A percentile compares a stretch with the other conserved stretches of the same genome.
Evolutionary conservation across 257 asterid species (phyloP).

Genomic region (Salvia hispanica): DNA sequence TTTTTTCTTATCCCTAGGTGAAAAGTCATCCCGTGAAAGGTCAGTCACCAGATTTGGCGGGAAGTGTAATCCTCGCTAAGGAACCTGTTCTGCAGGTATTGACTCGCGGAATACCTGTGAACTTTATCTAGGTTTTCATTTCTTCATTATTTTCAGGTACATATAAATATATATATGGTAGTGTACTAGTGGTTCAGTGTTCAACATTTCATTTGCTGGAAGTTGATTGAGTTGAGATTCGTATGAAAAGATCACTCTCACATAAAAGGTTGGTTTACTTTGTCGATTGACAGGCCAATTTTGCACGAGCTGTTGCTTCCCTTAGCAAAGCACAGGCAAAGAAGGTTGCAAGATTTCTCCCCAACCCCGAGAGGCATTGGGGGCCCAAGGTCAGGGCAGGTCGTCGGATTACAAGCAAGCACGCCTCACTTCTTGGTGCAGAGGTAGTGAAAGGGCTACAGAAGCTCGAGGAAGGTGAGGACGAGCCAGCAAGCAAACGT

Average conservation of each 20-base stretch:
- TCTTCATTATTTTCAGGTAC: background rate
- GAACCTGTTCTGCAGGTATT: slow-evolving; percentile 83
- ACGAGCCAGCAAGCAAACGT: slow-evolving; percentile 81
- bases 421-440: slow-evolving; percentile 77
- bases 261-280: background rate
- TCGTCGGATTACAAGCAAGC: slow-evolving; percentile 81
- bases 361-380: slow-evolving; percentile 96
- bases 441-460: slow-evolving; percentile 58
- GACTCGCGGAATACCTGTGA: too few relatives aligned
- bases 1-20: slow-evolving; percentile 47
- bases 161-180: too few relatives aligned
- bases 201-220: background rate
- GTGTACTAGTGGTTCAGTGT: too few relatives aligned
- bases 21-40: slow-evolving; percentile 91
- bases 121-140: background rate
- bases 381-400: slow-evolving; percentile 99
- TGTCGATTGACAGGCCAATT: slow-evolving; percentile 66
- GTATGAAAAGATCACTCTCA: too few relatives aligned
- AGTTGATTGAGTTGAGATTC: background rate
- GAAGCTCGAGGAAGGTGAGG: slow-evolving; percentile 42
- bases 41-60: slow-evolving; percentile 82
- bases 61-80: slow-evolving; percentile 80
- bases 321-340: slow-evolving; percentile 95
- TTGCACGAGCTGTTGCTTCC: slow-evolving; percentile 88
- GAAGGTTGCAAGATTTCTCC: slow-evolving; percentile 91